Evolutionary conservation across 192 early-diverging fungal species (phyloP).

Genomic region (Coemansia furcata): DNA sequence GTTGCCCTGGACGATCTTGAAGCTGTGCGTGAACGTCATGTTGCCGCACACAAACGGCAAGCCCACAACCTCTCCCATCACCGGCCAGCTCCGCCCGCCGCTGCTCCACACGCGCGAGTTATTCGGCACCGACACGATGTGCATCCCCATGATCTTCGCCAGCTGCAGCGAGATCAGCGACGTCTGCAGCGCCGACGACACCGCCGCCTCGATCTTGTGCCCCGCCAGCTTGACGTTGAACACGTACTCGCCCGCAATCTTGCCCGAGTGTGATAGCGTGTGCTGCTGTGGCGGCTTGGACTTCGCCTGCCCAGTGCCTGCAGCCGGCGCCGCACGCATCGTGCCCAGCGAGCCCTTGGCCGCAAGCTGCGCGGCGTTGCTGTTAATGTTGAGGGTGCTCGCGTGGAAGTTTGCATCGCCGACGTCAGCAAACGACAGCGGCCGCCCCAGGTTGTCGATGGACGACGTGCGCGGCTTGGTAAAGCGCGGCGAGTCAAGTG

Average conservation of each 20-base stretch:
- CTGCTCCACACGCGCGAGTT: conserved; percentile 43
- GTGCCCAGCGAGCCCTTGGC: conserved; percentile 30
- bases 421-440: conserved; percentile 16
- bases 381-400: neutral
- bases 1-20: conserved; percentile 37
- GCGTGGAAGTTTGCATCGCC: neutral
- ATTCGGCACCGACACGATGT: conserved; percentile 8
- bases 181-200: conserved; percentile 39
- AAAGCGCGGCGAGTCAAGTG: conserved; percentile 22
- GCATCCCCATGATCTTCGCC: conserved; percentile 33
- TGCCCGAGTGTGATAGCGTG: conserved; percentile 18
- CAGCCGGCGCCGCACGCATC: conserved; percentile 5
- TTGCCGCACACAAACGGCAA: conserved; percentile 53
- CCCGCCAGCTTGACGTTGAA: conserved; percentile 29
- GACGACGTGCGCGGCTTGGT: conserved; percentile 26
- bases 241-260: conserved; percentile 21
- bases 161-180: conserved; percentile 45
- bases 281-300: conserved; percentile 1
- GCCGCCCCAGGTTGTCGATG: conserved; percentile 14
- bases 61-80: conserved; percentile 33
- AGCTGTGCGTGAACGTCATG: conserved; percentile 46
- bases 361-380: conserved; percentile 10
- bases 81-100: conserved; percentile 39
- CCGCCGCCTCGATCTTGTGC: conserved; percentile 29
- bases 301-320: conserved; percentile 1